These are phyloP conservation scores for Globisporangium uncinulatum DNA, from an alignment of 352 stramenopile species.

Conservation along the genomic window DNA sequence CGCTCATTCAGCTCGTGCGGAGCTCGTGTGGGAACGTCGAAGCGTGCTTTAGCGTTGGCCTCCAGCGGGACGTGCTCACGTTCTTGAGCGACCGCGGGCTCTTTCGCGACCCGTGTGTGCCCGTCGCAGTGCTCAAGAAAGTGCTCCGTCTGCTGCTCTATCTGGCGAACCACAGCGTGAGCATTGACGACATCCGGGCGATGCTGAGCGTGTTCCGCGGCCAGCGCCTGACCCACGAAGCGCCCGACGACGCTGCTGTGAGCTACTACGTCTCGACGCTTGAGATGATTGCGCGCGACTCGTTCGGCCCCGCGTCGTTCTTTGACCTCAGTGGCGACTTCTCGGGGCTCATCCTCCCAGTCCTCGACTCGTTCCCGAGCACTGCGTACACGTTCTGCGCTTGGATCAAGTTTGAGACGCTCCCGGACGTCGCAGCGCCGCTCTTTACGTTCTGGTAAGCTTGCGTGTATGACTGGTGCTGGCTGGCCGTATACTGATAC, in stretches of 20 bases:
- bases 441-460: constrained; percentile 75
- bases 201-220: constrained; percentile 81
- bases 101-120: constrained; percentile 53
- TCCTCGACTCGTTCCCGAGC: constrained; percentile 66
- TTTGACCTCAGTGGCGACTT: constrained; percentile 79
- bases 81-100: constrained; percentile 69
- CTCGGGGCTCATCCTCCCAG: constrained; percentile 61
- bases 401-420: constrained; percentile 80
- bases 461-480: constrained; percentile 3
- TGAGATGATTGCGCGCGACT: constrained; percentile 83
- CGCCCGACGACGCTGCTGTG: constrained; percentile 61
- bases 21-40: constrained; percentile 76
- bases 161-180: constrained; percentile 72
- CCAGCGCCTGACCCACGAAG: constrained; percentile 55
- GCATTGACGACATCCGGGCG: constrained; percentile 69
- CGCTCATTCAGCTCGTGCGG: constrained; percentile 71
- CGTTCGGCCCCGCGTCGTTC: constrained; percentile 75
- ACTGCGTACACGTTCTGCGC: constrained; percentile 84
- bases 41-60: constrained; percentile 54
- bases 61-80: constrained; percentile 65
- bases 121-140: constrained; percentile 66
- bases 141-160: constrained; percentile 74
- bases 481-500: too few species aligned
- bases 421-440: constrained; percentile 61
- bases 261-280: constrained; percentile 78